Evolutionary conservation across 176 grass and related monocot genomes (phyloP), one percentile per base, ranked within the genome.

Genomic region (Cenchrus americanus): DNA sequence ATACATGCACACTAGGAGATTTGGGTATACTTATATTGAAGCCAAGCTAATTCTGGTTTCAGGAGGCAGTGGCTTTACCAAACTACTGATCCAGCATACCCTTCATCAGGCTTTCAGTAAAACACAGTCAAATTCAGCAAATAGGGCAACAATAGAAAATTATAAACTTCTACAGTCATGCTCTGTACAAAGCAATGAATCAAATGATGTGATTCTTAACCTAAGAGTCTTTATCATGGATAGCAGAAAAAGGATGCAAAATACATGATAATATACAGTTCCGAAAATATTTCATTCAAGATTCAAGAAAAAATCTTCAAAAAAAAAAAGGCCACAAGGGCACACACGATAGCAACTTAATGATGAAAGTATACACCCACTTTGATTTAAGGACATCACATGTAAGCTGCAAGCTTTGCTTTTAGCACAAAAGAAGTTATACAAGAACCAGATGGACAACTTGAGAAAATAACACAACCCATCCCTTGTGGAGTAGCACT

Each of bases 31-130:
- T n/a, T 52, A 68, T 53, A n/a, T 49, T 5, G 7, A 67, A 66
- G 12, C 14, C 51, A 72, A 60, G 76, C 44, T 62, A 63, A 83
- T 78, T 75, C n/a, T 52, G 37, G 57, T 53, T 23, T 43, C 9
- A 26, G 21, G n/a, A 32, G 74, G 14, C 60, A 79, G 8, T 14
- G 19, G 19, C 19, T 44, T 22, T 69, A 19, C 12, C n/a, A 57
- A 62, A 55, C 58, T 55, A 44, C 46, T 44, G 10, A 22, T 47
- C 1, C 34, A 65, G 14, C 22, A 63, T 7, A 48, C 10, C 23
- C 10, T 75, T 27, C 34, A 37, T 37, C 34, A 37, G 34, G 34
- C 34, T 37, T 37, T 37, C 19, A 58, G 18, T 11, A 47, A 87
- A 87, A 21, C 41, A 32, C 3, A 60, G 53, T 0, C 55, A 61